Evolutionary conservation across 495 filamentous ascomycete genomes (phyloP).

Genomic region (Penicillium lividum): DNA sequence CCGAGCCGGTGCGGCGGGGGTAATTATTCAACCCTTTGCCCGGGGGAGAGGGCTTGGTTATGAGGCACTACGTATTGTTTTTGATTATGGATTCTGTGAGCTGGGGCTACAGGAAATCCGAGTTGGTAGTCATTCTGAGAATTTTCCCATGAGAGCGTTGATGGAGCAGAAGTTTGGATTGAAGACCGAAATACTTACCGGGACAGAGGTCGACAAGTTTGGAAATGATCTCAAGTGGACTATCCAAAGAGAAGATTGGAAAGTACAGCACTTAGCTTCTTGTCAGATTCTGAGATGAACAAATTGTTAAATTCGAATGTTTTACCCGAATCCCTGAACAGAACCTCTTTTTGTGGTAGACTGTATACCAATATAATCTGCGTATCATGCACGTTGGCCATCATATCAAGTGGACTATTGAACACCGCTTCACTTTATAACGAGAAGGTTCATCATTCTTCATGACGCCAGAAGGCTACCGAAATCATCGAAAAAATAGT

Average conservation of each 20-base stretch:
- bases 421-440: too few relatives aligned
- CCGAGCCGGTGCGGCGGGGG: constrained; percentile 4
- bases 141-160: constrained; percentile 9
- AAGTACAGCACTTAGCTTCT: background rate
- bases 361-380: too few relatives aligned
- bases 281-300: background rate
- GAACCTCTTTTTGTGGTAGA: too few relatives aligned
- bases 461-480: too few relatives aligned
- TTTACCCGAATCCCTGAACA: too few relatives aligned
- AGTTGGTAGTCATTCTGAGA: constrained; percentile 8
- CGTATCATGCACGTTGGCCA: too few relatives aligned
- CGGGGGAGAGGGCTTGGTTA: constrained; percentile 3
- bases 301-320: too few relatives aligned
- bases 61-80: constrained; percentile 6
- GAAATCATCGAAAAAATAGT: too few relatives aligned
- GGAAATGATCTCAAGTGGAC: constrained; percentile 14
- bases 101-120: constrained; percentile 5
- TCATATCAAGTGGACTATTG: too few relatives aligned
- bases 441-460: too few relatives aligned
- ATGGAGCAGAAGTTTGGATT: constrained; percentile 12
- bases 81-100: constrained; percentile 10
- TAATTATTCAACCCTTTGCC: constrained; percentile 4
- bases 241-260: constrained; percentile 1
- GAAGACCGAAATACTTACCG: background rate
- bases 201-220: constrained; percentile 9